Evolutionary conservation across 805 yeast species (phyloP), one percentile per base, ranked within the genome.

Genomic region (Tetrapisispora taiwanensis): DNA sequence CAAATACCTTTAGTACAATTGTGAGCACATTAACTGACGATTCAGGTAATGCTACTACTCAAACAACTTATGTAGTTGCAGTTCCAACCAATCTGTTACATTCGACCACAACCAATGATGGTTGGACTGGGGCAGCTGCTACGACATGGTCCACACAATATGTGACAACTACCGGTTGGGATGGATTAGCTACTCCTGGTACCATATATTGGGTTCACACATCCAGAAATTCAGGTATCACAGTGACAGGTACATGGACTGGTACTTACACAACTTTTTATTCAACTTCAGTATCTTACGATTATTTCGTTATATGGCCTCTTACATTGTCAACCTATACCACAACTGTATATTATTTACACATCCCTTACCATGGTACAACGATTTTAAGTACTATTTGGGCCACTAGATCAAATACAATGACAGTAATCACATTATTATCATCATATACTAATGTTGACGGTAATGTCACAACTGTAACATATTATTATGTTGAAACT

Each of bases 401-500:
- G 7, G 37, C 44, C 37, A 38, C 26, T 17, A 45, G 19, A 3
- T 18, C 50, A 8, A 19, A 12, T 5, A 41, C 48, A 8, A 35
- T 39, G 14, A 48, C 51, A 6, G 36, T 35, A 27, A 38, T 47
- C 3, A 48, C 54, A 4, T 22, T 18, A 17, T 10, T 34, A 10
- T 14, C 41, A 9, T 46, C 50, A 0, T 39, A 19, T 28, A 51
- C 52, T 10, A 50, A 48, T 20, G 15, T 13, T 14, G 46, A 48
- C 32, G 48, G 46, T n/a, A 35, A 39, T 30, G 33, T 34, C 2
- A 48, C 48, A 15, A 46, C 45, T 18, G 39, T 43, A 32, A 50
- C 54, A 1, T 36, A 45, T 19, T 50, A 42, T 26, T 39, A 38
- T 27, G 36, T 50, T 30, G 42, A 45, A 22, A 47, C 50, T 3